Evolutionary conservation across 2,329 filamentous ascomycete species (phyloP), one percentile per base, ranked within the genome.

Genomic region (Cryphonectria nitschkei): DNA sequence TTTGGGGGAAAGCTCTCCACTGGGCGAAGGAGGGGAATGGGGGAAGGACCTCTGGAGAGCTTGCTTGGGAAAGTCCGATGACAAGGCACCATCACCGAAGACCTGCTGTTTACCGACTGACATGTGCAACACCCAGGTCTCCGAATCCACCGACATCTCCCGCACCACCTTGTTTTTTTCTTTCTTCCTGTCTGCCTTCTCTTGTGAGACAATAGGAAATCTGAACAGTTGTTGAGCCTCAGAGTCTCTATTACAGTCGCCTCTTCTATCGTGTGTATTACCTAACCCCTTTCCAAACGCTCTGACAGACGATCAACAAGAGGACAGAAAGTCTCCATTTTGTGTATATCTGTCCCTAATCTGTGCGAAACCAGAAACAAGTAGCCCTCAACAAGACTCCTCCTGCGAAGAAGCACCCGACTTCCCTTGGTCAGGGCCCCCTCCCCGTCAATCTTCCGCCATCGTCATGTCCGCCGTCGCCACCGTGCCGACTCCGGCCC

Each of bases 341-440:
- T 19, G 22, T 65, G 11, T 46, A 65, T 14, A 34, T 50, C 29
- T 50, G 29, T 32, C 43, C 22, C 63, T 65, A 37, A 65, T 41
- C 19, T 37, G 29, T 19, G 63, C 37, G 26, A 29, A 13, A 64
- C 61, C 37, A 63, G 8, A 63, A 43, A 26, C n/a, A 5, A 41
- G 37, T 11, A 46, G 65, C 73, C 70, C 71, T 75, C 75, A 71
- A 73, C 68, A 69, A 67, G 68, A 66, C 74, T 68, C 68, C 67
- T 74, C 74, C 79, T 79, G 93, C 93, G 88, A 95, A 88, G 93
- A 94, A 94, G 93, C 93, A 90, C 85, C 90, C 88, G 90, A 85
- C 85, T 37, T 92, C 93, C 95, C 95, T 98, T 97, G 95, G 95
- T 98, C 95, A 96, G 95, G 95, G 93, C 92, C 91, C 89, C 84